Conservation (phyloP, 2,329 filamentous ascomycete species). For the Colletotrichum tamarilloi region DNA sequence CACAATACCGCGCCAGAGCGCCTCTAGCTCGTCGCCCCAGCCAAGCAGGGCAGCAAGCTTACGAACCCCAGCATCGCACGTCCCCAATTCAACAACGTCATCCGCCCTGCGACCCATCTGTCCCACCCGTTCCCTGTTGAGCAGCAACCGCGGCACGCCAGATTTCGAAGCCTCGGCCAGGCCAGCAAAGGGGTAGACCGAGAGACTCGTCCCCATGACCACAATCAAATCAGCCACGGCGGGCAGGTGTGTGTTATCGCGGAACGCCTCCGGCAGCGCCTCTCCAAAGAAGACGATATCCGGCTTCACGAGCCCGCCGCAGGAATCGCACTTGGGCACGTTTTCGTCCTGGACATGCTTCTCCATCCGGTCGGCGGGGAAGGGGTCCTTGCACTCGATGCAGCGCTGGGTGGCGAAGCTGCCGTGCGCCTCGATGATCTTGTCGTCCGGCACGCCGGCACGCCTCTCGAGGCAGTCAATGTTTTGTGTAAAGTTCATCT, state of each 20-base stretch:
- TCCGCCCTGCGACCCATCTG: constrained; percentile 80
- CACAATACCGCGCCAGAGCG: constrained; percentile 76
- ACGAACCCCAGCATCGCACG: constrained; percentile 85
- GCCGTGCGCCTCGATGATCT: constrained; percentile 93
- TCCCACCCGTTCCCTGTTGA: constrained; percentile 89
- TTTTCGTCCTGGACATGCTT: constrained; percentile 72
- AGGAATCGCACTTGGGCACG: constrained; percentile 78
- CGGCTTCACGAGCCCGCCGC: constrained; percentile 86
- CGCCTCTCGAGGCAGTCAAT: constrained; percentile 94
- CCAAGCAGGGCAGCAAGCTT: constrained; percentile 83
- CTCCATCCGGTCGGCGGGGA: constrained; percentile 80
- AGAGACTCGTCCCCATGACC: constrained; percentile 88
- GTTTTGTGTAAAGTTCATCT: constrained; percentile 96
- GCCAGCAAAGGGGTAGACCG: constrained; percentile 88
- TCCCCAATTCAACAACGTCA: constrained; percentile 85
- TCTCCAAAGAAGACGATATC: constrained; percentile 97
- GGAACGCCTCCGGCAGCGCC: constrained; percentile 58
- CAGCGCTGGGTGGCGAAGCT: constrained; percentile 93
- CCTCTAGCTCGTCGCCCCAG: constrained; percentile 87
- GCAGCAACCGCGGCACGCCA: constrained; percentile 79
- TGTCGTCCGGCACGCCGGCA: constrained; percentile 83
- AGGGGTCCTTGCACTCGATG: constrained; percentile 84
- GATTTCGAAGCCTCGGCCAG: constrained; percentile 74
- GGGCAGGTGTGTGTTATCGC: constrained; percentile 55
- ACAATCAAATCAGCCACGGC: constrained; percentile 80